Percentiles rank a stretch among this genome's conserved stretches.
Evolutionary conservation across 2,329 filamentous ascomycete genomes (phyloP).

Genomic region (Fusarium abutilonis): DNA sequence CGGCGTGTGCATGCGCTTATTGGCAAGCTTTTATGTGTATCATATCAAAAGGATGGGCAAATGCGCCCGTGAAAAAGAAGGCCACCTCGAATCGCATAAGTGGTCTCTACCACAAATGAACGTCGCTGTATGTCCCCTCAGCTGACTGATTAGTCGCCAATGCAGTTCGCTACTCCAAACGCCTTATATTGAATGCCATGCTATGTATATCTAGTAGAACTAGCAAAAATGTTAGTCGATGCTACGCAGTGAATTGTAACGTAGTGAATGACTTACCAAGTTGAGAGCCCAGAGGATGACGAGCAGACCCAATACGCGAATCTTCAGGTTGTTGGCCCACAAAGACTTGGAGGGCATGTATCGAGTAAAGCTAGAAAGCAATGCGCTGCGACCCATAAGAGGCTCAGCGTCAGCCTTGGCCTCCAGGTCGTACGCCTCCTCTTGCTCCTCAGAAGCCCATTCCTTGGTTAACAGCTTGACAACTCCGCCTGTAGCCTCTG

Average conservation of each 20-base stretch:
- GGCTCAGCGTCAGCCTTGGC: constrained; percentile 35
- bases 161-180: constrained; percentile 31
- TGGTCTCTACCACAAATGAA: constrained; percentile 1
- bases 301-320: constrained; percentile 30
- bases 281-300: constrained; percentile 35
- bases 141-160: constrained; percentile 5
- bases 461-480: constrained; percentile 35
- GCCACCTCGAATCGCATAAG: background rate
- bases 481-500: constrained; percentile 34
- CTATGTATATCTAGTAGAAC: constrained; percentile 30
- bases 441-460: constrained; percentile 16
- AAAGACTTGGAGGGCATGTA: constrained; percentile 35
- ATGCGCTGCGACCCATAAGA: constrained; percentile 14
- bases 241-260: fast-evolving
- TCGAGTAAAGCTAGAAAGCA: constrained; percentile 23
- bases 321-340: constrained; percentile 34
- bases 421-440: constrained; percentile 27
- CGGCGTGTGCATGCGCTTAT: constrained; percentile 15
- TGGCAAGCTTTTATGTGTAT: constrained; percentile 19
- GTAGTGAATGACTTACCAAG: constrained; percentile 12
- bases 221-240: constrained; percentile 2
- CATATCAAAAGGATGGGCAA: constrained; percentile 15
- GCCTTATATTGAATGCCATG: constrained; percentile 15
- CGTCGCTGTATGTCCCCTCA: background rate
- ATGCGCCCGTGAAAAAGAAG: constrained; percentile 10